phyloP scores from a whole-genome alignment of 1,284 basidiomycete species.

The Ganoderma multipileum region DNA sequence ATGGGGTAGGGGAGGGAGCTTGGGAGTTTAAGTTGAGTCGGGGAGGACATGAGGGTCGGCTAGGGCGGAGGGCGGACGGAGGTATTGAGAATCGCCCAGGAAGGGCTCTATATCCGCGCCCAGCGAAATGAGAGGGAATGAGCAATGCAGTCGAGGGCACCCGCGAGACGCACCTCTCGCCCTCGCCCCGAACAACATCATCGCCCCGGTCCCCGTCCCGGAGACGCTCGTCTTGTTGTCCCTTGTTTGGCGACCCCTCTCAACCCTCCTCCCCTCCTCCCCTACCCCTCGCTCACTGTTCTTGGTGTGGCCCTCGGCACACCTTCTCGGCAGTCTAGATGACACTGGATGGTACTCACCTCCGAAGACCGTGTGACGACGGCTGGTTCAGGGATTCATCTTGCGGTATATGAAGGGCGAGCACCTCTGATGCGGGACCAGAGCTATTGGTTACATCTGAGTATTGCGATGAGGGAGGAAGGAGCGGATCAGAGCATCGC shows the following conservation, averaged over 20 bases:
- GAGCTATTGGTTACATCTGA: too few relatives aligned
- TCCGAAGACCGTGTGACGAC: too few relatives aligned
- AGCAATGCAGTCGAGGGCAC: neutral
- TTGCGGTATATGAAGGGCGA: too few relatives aligned
- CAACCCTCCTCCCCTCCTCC: too few relatives aligned
- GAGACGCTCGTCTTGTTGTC: constrained; percentile 23
- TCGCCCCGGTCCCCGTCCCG: constrained; percentile 22
- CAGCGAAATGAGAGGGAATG: constrained; percentile 1
- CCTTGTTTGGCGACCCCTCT: constrained; percentile 28
- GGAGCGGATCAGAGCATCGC: too few relatives aligned
- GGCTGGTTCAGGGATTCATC: too few relatives aligned
- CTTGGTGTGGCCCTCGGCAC: too few relatives aligned
- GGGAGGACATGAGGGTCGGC: constrained; percentile 39
- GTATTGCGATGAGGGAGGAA: too few relatives aligned
- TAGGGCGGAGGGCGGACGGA: constrained; percentile 8
- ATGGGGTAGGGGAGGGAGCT: constrained; percentile 80
- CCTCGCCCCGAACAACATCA: neutral
- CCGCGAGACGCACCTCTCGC: neutral
- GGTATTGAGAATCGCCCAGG: constrained; percentile 11
- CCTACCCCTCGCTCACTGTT: too few relatives aligned
- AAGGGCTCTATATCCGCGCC: constrained; percentile 19
- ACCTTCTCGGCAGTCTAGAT: too few relatives aligned
- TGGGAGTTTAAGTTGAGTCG: constrained; percentile 76
- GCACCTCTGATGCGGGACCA: too few relatives aligned
- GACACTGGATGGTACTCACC: too few relatives aligned